phyloP scores from a whole-genome alignment of 2,329 filamentous ascomycete genomes.

The Trichophyton simii region DNA sequence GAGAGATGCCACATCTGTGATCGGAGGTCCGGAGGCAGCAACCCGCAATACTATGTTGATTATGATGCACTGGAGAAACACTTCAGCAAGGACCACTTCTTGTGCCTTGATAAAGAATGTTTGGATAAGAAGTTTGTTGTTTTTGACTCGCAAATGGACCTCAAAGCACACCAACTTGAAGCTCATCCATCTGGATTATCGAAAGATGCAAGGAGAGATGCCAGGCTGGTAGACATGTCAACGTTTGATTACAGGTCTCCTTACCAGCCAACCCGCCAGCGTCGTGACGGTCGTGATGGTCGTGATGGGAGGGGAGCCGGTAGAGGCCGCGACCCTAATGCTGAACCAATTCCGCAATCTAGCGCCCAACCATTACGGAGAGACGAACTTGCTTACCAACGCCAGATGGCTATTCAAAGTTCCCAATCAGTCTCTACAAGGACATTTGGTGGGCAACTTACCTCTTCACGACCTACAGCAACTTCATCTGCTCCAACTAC shows the following conservation, averaged over 20 bases:
- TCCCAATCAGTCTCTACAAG: slow-evolving; percentile 67
- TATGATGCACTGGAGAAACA: slow-evolving; percentile 78
- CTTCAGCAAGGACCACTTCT: slow-evolving; percentile 75
- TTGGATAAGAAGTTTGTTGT: slow-evolving; percentile 96
- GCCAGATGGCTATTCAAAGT: slow-evolving; percentile 82
- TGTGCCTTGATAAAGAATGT: slow-evolving; percentile 76
- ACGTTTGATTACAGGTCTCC: slow-evolving; percentile 66
- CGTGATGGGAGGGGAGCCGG: slow-evolving; percentile 44
- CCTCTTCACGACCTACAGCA: slow-evolving; percentile 36
- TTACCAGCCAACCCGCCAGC: slow-evolving; percentile 51
- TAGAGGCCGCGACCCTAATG: slow-evolving; percentile 74
- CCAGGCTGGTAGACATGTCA: slow-evolving; percentile 73
- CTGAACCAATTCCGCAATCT: slow-evolving; percentile 62
- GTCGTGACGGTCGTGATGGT: slow-evolving; percentile 37
- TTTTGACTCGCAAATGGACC: slow-evolving; percentile 85
- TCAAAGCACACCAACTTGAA: slow-evolving; percentile 84
- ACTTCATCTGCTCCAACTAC: slow-evolving; percentile 34
- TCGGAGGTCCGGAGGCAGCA: slow-evolving; percentile 46
- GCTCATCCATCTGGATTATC: slow-evolving; percentile 67
- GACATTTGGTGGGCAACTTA: slow-evolving; percentile 75
- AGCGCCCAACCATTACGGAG: slow-evolving; percentile 69
- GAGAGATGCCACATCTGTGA: slow-evolving; percentile 95
- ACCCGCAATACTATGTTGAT: slow-evolving; percentile 83
- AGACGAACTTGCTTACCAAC: slow-evolving; percentile 82
- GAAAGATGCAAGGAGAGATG: slow-evolving; percentile 73